Conservation (phyloP, 2,329 filamentous ascomycete genomes). For the Sclerotiophoma versabilis region DNA sequence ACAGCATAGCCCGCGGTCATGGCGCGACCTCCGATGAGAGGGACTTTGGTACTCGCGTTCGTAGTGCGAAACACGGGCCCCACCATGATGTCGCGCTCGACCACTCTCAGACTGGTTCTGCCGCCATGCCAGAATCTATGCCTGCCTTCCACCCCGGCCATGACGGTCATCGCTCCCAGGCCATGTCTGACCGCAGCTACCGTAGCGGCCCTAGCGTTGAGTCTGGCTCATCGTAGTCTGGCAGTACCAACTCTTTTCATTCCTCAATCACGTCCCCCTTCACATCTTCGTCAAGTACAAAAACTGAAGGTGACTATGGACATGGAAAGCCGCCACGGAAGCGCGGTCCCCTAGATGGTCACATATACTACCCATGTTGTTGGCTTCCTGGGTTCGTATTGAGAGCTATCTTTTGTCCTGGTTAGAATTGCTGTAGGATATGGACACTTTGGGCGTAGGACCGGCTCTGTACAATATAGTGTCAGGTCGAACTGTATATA, state of each 20-base stretch:
- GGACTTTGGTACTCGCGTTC: constrained; percentile 22
- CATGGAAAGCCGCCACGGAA: constrained; percentile 37
- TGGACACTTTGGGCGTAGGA: not conserved
- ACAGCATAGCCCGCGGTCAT: constrained; percentile 26
- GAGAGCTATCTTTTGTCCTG: constrained; percentile 46
- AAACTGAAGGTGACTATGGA: constrained; percentile 22
- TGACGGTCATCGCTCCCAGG: constrained; percentile 39
- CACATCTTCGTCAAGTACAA: constrained; percentile 20
- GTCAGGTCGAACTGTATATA: not conserved
- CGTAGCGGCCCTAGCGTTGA: constrained; percentile 37
- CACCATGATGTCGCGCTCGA: constrained; percentile 9
- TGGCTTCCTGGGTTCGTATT: constrained; percentile 46
- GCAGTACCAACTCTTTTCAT: constrained; percentile 25
- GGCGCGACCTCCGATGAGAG: constrained; percentile 30
- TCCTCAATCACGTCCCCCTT: constrained; percentile 8
- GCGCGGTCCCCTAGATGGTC: constrained; percentile 33
- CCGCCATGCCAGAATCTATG: constrained; percentile 13
- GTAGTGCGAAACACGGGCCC: constrained; percentile 8
- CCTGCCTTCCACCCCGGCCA: constrained; percentile 30
- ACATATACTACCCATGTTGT: constrained; percentile 41
- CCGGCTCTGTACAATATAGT: not conserved
- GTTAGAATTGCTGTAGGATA: constrained; percentile 1
- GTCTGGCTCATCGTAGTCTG: constrained; percentile 37
- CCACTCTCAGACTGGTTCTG: not conserved
- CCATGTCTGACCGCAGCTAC: constrained; percentile 32